A percentile compares a stretch with the other conserved stretches of the same genome.
Evolutionary conservation across 2,329 filamentous ascomycete species (phyloP).

Genomic region (Colletotrichum lentis): DNA sequence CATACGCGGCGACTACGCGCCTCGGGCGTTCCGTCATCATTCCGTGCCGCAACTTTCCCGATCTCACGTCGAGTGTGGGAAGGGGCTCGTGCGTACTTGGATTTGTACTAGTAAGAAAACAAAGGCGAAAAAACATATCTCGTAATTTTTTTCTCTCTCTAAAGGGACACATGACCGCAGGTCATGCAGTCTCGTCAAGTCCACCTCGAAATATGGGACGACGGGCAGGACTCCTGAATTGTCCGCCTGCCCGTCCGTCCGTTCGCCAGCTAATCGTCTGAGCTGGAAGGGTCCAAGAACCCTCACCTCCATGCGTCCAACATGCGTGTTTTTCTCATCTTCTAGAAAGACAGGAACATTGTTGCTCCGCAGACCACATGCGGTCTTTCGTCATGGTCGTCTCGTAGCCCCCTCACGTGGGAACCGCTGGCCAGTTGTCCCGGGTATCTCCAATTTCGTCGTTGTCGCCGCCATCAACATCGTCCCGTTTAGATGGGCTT

Average conservation of each 20-base stretch:
- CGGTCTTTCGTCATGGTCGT: constrained; percentile 29
- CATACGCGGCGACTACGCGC: too few relatives aligned
- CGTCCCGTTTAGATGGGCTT: constrained; percentile 69
- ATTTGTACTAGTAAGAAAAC: neutral
- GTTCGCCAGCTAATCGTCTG: constrained; percentile 32
- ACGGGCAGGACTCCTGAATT: constrained; percentile 7
- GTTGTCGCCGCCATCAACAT: constrained; percentile 11
- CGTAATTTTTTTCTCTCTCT: constrained; percentile 8
- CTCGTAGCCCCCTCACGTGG: constrained; percentile 7
- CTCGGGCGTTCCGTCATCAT: neutral
- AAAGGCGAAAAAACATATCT: constrained; percentile 12
- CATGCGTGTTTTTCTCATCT: constrained; percentile 24
- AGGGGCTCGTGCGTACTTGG: constrained; percentile 10
- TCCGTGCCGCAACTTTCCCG: neutral
- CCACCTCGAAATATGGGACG: constrained; percentile 22
- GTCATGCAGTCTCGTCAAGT: constrained; percentile 7
- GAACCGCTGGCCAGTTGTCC: constrained; percentile 11
- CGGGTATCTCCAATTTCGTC: constrained; percentile 43
- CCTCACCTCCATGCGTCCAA: constrained; percentile 24
- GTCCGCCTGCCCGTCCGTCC: constrained; percentile 21
- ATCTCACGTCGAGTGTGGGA: too few relatives aligned
- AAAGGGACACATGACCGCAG: constrained; percentile 1
- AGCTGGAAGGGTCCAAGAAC: constrained; percentile 32
- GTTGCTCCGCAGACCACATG: constrained; percentile 21
- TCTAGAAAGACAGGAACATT: constrained; percentile 17